These are phyloP conservation scores for Scutellaria barbata DNA, from an alignment of 257 asterid species.

Conservation along the genomic window DNA sequence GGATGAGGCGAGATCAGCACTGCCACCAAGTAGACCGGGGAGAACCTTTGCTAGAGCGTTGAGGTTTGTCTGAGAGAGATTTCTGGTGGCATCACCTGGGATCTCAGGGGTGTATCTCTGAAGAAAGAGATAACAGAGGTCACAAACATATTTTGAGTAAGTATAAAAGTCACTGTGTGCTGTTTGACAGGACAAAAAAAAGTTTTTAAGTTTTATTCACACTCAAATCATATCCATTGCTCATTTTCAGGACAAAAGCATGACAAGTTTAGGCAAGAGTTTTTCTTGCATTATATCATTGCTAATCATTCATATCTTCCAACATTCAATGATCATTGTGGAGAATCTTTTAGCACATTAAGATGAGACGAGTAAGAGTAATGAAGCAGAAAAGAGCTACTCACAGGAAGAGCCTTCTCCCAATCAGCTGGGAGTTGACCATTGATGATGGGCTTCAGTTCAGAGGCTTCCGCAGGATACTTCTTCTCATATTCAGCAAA, in stretches of 20 bases:
- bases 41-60: constrained; percentile 79
- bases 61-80: constrained; percentile 66
- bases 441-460: constrained; percentile 56
- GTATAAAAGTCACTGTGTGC: too few relatives aligned
- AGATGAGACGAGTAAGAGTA: constrained; percentile 13
- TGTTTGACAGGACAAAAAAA: too few relatives aligned
- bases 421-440: constrained; percentile 72
- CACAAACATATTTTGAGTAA: too few relatives aligned
- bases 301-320: neutral
- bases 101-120: constrained; percentile 78
- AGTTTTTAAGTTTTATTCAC: too few relatives aligned
- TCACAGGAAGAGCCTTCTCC: constrained; percentile 86
- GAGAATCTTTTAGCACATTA: neutral
- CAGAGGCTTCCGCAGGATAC: constrained; percentile 72
- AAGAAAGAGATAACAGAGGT: constrained; percentile 26
- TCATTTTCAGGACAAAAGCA: too few relatives aligned
- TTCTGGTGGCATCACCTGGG: constrained; percentile 76
- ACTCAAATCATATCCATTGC: too few relatives aligned
- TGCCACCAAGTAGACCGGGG: constrained; percentile 87
- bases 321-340: neutral
- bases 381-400: constrained; percentile 32
- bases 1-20: constrained; percentile 92
- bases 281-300: neutral
- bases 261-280: neutral
- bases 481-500: constrained; percentile 73